A percentile compares a stretch with the other conserved stretches of the same genome.
These are phyloP conservation scores for Colletotrichum shisoi DNA, from an alignment of 2,329 filamentous ascomycete genomes.

Conservation along the genomic window DNA sequence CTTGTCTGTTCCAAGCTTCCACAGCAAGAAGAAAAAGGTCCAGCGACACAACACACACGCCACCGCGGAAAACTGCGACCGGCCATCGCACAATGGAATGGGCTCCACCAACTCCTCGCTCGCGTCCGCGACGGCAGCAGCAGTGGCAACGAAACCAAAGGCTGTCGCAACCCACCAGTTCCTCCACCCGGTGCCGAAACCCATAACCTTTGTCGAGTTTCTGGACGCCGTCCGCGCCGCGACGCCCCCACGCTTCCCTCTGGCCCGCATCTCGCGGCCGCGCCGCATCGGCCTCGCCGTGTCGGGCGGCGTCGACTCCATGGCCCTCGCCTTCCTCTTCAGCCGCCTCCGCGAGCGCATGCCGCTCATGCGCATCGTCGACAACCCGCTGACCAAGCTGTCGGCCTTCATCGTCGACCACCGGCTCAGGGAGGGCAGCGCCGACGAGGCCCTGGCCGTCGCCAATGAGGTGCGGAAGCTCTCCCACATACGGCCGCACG, in stretches of 20 bases:
- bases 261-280: conserved; percentile 46
- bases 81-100: conserved; percentile 33
- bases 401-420: conserved; percentile 66
- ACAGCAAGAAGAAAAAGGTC: neutral
- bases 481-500: conserved; percentile 44
- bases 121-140: conserved; percentile 16
- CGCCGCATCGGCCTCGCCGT: conserved; percentile 73
- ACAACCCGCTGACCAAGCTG: conserved; percentile 55
- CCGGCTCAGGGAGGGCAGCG: conserved; percentile 61
- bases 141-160: conserved; percentile 4
- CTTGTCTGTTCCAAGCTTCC: neutral
- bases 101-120: conserved; percentile 19
- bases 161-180: conserved; percentile 44
- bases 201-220: conserved; percentile 51
- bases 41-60: neutral
- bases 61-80: neutral
- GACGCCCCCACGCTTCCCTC: conserved; percentile 60
- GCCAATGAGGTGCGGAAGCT: conserved; percentile 49
- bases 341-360: conserved; percentile 53
- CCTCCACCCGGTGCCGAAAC: conserved; percentile 51
- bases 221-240: conserved; percentile 59
- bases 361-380: conserved; percentile 52
- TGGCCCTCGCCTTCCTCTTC: conserved; percentile 86
- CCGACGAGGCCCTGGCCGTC: conserved; percentile 61
- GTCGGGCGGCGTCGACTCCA: conserved; percentile 96